Base-by-base conservation (phyloP, 2,329 filamentous ascomycete genomes). In the Alternaria brassicae region DNA sequence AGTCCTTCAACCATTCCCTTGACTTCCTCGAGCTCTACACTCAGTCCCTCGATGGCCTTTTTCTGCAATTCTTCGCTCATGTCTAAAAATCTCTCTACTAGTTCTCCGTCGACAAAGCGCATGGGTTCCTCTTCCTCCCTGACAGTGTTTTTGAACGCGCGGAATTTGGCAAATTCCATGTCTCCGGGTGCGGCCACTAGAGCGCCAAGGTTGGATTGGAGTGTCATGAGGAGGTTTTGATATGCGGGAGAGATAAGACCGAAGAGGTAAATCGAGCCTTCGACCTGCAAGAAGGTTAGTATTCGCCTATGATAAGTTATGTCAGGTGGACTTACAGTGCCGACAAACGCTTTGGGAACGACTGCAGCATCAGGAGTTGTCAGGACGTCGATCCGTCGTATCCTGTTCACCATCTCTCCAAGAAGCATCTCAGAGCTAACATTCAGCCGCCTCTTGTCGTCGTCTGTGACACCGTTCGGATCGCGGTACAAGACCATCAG, bases 341-440 rank as follows among this genome's bases (percentile, higher is more conserved):
- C 93, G 52, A 98, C 80, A 74, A 98, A 97, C 19, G 95, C 95
- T 71, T 87, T 88, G 0, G 95, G 94, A 7, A 89, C 81, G 7
- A 97, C 88, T 25, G 89, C 82, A 8, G 91, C 88, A 64, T 84
- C 88, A 2, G 87, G 81, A 17, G 84, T 84, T 3, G 87, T 82
- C 27, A 87, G 83, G 9, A 96, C 87, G 53, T 89, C 83, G 17
- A 98, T 86, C 27, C 86, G 86, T 21, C 89, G 86, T 55, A 98
- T 96, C 30, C 88, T 86, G 73, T 99, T 99, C 55, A 98, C 92
- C 86, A 95, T 92, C 76, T 99, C 94, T 1, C 95, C 93, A 9
- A 99, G 82, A 42, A 90, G 88, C 63, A 98, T 87, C 77, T 97
- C 93, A 60, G 90, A 89, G 1, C 87, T 91, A 5, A 93, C 83